Conservation (phyloP, 805 yeast species). For the Cyberlindnera maritima region DNA sequence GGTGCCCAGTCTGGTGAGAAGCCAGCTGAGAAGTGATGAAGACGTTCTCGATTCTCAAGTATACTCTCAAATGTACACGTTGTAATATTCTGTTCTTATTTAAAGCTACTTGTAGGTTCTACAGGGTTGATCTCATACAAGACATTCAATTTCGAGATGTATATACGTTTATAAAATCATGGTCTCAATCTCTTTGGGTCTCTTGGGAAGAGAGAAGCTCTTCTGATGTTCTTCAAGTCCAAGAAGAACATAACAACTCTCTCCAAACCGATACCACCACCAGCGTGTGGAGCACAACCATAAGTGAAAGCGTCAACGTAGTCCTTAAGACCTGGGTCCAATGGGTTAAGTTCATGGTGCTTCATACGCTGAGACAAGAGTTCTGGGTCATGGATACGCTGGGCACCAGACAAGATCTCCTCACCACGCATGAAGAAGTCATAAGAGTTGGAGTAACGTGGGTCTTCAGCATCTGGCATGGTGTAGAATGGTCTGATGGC, state of each 20-base stretch:
- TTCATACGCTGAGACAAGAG: slow-evolving; percentile 78
- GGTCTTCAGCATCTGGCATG: slow-evolving; percentile 94
- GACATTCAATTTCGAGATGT: too few species aligned
- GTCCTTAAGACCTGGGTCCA: slow-evolving; percentile 79
- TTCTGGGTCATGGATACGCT: slow-evolving; percentile 94
- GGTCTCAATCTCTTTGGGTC: slow-evolving; percentile 95
- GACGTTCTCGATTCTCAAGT: background rate
- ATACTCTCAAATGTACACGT: background rate
- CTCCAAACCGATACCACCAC: slow-evolving; percentile 99
- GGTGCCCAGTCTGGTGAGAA: background rate
- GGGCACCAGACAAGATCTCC: slow-evolving; percentile 99
- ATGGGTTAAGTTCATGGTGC: slow-evolving; percentile 79
- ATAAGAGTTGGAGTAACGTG: slow-evolving; percentile 93
- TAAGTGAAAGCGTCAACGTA: slow-evolving; percentile 89
- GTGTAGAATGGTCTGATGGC: slow-evolving; percentile 98
- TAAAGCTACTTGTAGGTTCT: too few species aligned
- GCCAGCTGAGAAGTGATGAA: background rate
- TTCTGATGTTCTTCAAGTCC: slow-evolving; percentile 94
- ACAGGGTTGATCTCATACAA: too few species aligned
- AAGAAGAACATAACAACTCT: slow-evolving; percentile 98
- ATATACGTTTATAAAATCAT: slow-evolving; percentile 31
- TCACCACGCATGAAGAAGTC: slow-evolving; percentile 99
- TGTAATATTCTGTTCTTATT: background rate
- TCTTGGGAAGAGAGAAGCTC: slow-evolving; percentile 99
- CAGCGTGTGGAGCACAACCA: slow-evolving; percentile 99